Base-by-base conservation (phyloP, 1,284 basidiomycete species). In the Tremellales sp. region DNA sequence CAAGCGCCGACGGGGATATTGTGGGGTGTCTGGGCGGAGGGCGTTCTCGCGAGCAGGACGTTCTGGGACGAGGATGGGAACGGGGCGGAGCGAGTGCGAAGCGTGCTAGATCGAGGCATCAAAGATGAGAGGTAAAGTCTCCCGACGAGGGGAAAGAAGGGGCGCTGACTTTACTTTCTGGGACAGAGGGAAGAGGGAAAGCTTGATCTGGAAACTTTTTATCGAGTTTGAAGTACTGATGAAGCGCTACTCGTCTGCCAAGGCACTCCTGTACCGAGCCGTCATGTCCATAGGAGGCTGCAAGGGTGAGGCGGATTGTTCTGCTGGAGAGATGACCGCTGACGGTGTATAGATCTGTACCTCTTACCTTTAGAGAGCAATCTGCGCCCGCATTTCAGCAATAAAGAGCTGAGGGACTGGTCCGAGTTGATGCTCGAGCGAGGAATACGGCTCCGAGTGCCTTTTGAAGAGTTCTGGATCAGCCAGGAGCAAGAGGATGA, bases 341-440 rank as follows among this genome's bases (percentile, higher is more conserved):
- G n/a, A n/a, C n/a, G n/a, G n/a, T n/a, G n/a, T n/a, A 47, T 68
- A 94, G 91, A 84, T 31, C 72, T 95, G 41, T 93, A 94, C 76
- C 75, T 97, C 46, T 64, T 91, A 18, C 87, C 90, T 4, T 95
- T 94, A 71, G 80, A 82, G 4, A 77, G 81, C 0, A 14, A 31
- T 0, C 73, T 95, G 33, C 79, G 88, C 26, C 65, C 74, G 1
- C 80, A 78, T 43, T 94, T 92, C 68, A 79, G 75, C 26, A 56
- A 72, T 14, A 72, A 74, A 16, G 90, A 95, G 65, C 75, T 94
- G 55, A 77, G 79, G 43, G 77, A 73, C 21, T 79, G 87, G 58
- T 81, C 77, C 28, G 84, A 89, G 48, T 79, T 83, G 9, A 91
- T 93, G 84, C 81, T 79, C 5, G 91, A 94, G 69, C 77, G 88